Evolutionary conservation across 108 stramenopile genomes (phyloP), one percentile per base, ranked within the genome.

Genomic region (Schizochytrium sp.): DNA sequence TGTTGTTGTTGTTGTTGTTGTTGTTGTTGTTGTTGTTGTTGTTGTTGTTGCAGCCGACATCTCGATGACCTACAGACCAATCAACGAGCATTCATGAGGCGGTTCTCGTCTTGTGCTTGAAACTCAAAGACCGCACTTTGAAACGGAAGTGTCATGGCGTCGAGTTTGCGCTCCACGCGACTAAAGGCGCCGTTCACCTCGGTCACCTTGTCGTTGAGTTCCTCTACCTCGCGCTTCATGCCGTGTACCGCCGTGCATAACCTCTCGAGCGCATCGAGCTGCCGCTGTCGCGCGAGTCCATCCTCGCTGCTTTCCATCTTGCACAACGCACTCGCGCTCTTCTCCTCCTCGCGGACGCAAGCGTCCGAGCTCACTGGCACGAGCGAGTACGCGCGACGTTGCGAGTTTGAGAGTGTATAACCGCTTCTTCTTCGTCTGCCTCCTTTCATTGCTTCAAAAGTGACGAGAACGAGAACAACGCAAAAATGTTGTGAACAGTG

Each of bases 51-150:
- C 63, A 41, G 21, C 25, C 63, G 34, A 69, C 63, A 28, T 16
- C 25, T 28, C 12, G 34, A 8, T 5, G 25, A 69, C 63, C 41
- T 41, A 69, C 34, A 34, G 34, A 34, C 34, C 34, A 34, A 1
- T 34, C 2, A 34, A 34, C 34, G 34, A 34, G 34, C 34, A 23
- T 69, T 69, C 10, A 18, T 23, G 8, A 69, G 25, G 63, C 63
- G 63, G 25, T 69, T 69, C 63, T 69, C 63, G 18, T 69, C 41
- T 41, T 18, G 25, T 23, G 63, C 63, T 18, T 47, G 45, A 34
- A 83, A 34, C 2, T 83, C 76, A 83, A 83, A 83, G n/a, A 83
- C 76, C 10, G 76, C 76, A 23, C 76, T 83, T 18, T 53, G 76
- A 34, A 83, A 83, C n/a, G 76, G 76, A 45, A 83, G 45, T 4